Conservation (phyloP, 352 stramenopile species). For the Phytophthora crassamura region DNA sequence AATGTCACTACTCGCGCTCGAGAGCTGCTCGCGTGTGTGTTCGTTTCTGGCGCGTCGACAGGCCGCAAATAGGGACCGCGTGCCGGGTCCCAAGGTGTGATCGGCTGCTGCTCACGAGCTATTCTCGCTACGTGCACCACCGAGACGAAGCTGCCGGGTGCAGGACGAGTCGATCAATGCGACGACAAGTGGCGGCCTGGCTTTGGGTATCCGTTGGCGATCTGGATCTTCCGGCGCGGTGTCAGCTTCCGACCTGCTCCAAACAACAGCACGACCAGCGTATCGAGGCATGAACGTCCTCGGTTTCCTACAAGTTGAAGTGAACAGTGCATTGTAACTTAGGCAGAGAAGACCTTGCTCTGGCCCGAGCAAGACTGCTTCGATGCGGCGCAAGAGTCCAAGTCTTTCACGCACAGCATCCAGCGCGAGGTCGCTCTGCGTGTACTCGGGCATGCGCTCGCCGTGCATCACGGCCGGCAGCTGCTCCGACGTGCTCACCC, state of each 20-base stretch:
- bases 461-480: constrained; percentile 64
- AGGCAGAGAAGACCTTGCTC: constrained; percentile 26
- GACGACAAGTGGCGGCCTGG: constrained; percentile 31
- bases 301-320: constrained; percentile 1
- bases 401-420: constrained; percentile 53
- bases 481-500: constrained; percentile 51
- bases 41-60: constrained; percentile 13
- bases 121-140: constrained; percentile 25
- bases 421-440: constrained; percentile 43
- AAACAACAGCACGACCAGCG: constrained; percentile 11
- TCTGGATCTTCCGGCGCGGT: constrained; percentile 17
- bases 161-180: background rate
- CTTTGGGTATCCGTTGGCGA: constrained; percentile 20
- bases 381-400: constrained; percentile 34
- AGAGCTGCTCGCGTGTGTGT: constrained; percentile 5
- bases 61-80: constrained; percentile 8
- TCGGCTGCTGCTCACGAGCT: constrained; percentile 1
- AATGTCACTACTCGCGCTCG: constrained; percentile 7
- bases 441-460: constrained; percentile 57
- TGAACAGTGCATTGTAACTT: background rate
- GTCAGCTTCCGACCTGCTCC: constrained; percentile 19
- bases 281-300: background rate
- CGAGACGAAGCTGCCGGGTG: constrained; percentile 10
- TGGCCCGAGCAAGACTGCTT: constrained; percentile 48
- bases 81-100: background rate